Percentiles rank a stretch among this genome's conserved stretches.
Evolutionary conservation across 129 eudicot species (phyloP).

Genomic region (Artemisia tridentata): DNA sequence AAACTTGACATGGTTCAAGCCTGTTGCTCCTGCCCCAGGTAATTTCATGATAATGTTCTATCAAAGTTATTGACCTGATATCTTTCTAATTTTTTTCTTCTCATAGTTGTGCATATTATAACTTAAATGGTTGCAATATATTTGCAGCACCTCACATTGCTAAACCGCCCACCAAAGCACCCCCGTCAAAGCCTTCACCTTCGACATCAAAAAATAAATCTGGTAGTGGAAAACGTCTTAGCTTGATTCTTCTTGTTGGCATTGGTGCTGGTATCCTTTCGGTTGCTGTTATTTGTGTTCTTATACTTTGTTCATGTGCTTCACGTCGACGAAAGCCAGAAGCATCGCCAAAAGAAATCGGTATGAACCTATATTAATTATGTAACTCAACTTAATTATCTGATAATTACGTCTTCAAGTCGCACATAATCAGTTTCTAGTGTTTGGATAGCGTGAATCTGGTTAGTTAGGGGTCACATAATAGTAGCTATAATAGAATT

Average conservation of each 20-base stretch:
- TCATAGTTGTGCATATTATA: slow-evolving; percentile 3
- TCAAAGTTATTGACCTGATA: neutral
- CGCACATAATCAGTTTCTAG: neutral
- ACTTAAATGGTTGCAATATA: slow-evolving; percentile 11
- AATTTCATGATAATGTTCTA: slow-evolving; percentile 27
- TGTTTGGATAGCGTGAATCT: neutral
- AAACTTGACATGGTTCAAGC: slow-evolving; percentile 82
- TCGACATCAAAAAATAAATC: slow-evolving; percentile 47
- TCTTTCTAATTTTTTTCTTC: neutral
- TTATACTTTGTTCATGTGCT: slow-evolving; percentile 58
- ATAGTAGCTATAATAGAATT: neutral
- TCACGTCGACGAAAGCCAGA: slow-evolving; percentile 52
- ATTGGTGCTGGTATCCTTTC: slow-evolving; percentile 65
- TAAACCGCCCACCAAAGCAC: slow-evolving; percentile 49
- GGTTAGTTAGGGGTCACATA: slow-evolving; percentile 3
- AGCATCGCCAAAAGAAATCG: slow-evolving; percentile 49
- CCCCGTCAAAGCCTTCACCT: slow-evolving; percentile 48
- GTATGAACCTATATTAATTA: slow-evolving; percentile 42
- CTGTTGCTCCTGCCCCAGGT: slow-evolving; percentile 68
- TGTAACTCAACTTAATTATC: neutral
- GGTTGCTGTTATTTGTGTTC: slow-evolving; percentile 50
- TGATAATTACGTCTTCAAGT: neutral
- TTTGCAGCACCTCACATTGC: slow-evolving; percentile 71
- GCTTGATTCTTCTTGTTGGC: slow-evolving; percentile 56
- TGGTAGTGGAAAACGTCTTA: slow-evolving; percentile 51